A percentile compares a stretch with the other conserved stretches of the same genome.
phyloP scores from a whole-genome alignment of 2,329 filamentous ascomycete species.

The Diaporthe destruens region DNA sequence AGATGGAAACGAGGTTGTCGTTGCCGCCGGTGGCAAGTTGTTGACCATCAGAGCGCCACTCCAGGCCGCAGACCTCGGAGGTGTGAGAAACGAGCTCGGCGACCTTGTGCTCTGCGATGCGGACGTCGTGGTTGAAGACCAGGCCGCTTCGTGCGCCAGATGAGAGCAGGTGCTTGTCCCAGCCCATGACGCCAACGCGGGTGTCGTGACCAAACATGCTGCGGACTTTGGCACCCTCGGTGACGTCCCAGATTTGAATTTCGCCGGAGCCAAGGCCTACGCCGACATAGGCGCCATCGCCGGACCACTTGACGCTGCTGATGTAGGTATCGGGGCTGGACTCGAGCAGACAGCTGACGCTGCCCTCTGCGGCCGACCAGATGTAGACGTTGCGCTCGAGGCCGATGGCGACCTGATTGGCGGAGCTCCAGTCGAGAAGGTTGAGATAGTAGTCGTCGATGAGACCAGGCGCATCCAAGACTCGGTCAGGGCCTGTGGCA shows the following conservation, averaged over 20 bases:
- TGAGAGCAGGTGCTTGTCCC: slow-evolving; percentile 98
- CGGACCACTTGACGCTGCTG: slow-evolving; percentile 98
- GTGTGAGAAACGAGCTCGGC: slow-evolving; percentile 97
- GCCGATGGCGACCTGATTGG: slow-evolving; percentile 97
- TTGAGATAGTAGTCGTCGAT: slow-evolving; percentile 99
- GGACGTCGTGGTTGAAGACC: slow-evolving; percentile 98
- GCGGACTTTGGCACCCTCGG: slow-evolving; percentile 93
- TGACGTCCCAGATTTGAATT: slow-evolving; percentile 99
- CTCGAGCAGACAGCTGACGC: slow-evolving; percentile 90
- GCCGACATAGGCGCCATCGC: slow-evolving; percentile 94
- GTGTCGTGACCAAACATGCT: slow-evolving; percentile 99
- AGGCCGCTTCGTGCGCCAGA: slow-evolving; percentile 94
- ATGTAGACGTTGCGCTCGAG: slow-evolving; percentile 98
- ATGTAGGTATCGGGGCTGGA: slow-evolving; percentile 92
- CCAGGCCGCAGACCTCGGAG: slow-evolving; percentile 96
- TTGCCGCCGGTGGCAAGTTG: slow-evolving; percentile 98
- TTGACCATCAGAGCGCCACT: slow-evolving; percentile 96
- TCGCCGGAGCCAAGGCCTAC: slow-evolving; percentile 95
- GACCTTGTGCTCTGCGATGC: slow-evolving; percentile 96
- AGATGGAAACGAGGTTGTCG: slow-evolving; percentile 98
- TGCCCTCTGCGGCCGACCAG: slow-evolving; percentile 95
- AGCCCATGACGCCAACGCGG: slow-evolving; percentile 97
- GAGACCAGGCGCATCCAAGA: slow-evolving; percentile 94
- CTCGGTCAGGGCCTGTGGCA: slow-evolving; percentile 93
- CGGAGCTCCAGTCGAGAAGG: slow-evolving; percentile 96